A percentile compares a stretch with the other conserved stretches of the same genome.
Conservation (phyloP, 805 yeast species). For the Dipodascus geniculatus region DNA sequence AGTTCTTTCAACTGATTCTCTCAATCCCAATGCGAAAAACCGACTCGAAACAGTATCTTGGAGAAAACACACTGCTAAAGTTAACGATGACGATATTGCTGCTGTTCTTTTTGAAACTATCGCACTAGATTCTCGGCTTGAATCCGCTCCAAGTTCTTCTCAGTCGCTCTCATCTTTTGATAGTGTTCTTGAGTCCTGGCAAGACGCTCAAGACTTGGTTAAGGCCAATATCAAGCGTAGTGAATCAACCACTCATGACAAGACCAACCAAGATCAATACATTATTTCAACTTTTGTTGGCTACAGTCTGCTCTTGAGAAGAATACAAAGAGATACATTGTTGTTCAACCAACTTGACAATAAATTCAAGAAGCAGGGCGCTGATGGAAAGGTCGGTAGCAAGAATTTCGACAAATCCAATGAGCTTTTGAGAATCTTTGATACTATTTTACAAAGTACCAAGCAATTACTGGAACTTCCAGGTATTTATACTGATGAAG, state of each 20-base stretch:
- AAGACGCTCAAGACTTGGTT: slow-evolving; percentile 53
- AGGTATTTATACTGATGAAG: slow-evolving; percentile 83
- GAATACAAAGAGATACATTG: slow-evolving; percentile 59
- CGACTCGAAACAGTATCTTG: slow-evolving; percentile 39
- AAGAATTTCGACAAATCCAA: slow-evolving; percentile 6
- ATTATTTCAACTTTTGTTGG: slow-evolving; percentile 65
- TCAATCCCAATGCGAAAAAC: slow-evolving; percentile 14
- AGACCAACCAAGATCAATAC: slow-evolving; percentile 56
- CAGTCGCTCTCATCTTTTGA: slow-evolving; percentile 41
- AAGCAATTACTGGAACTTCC: slow-evolving; percentile 66
- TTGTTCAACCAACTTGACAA: slow-evolving; percentile 21
- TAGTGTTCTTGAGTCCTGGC: slow-evolving; percentile 49
- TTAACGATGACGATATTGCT: slow-evolving; percentile 65
- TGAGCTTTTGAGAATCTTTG: slow-evolving; percentile 39
- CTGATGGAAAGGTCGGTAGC: slow-evolving; percentile 5
- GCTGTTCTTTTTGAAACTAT: slow-evolving; percentile 24
- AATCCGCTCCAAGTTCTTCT: slow-evolving; percentile 7
- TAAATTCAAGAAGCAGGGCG: slow-evolving; percentile 6
- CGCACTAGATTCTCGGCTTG: slow-evolving; percentile 15
- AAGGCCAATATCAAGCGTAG: slow-evolving; percentile 40
- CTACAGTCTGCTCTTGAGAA: slow-evolving; percentile 52
- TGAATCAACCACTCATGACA: slow-evolving; percentile 28
- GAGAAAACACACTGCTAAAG: slow-evolving; percentile 49
- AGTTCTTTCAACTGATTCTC: slow-evolving; percentile 15
- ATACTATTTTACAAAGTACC: slow-evolving; percentile 40